Conservation (phyloP, 805 yeast genomes). For the Lipomyces kockii region DNA sequence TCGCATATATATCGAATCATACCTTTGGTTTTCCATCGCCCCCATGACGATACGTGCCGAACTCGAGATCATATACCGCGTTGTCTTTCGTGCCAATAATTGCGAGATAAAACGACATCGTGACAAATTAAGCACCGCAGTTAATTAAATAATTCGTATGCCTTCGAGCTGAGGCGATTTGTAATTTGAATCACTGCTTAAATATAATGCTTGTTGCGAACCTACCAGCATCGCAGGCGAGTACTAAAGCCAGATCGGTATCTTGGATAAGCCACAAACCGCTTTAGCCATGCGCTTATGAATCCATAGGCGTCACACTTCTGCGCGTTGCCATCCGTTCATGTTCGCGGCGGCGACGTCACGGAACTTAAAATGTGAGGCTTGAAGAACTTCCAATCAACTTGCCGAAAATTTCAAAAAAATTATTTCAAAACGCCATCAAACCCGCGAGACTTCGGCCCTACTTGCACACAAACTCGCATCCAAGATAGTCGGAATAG, state of each 20-base stretch:
- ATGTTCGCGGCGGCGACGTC: not conserved
- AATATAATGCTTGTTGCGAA: too few relatives aligned
- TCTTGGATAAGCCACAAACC: not conserved
- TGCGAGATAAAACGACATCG: constrained; percentile 83
- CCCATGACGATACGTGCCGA: constrained; percentile 72
- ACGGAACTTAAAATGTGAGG: not conserved
- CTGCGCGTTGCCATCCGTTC: not conserved
- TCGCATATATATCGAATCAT: constrained; percentile 12
- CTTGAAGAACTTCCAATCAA: not conserved
- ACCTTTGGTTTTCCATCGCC: constrained; percentile 62
- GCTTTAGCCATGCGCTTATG: not conserved
- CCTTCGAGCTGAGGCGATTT: not conserved
- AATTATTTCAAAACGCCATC: not conserved
- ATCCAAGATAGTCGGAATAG: not conserved
- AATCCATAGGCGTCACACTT: not conserved
- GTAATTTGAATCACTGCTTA: too few relatives aligned
- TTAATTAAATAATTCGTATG: not conserved
- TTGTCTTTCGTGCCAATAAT: constrained; percentile 85
- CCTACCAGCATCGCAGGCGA: not conserved
- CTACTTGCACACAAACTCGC: not conserved
- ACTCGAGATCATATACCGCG: constrained; percentile 86
- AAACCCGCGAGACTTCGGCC: not conserved
- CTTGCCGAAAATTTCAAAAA: not conserved
- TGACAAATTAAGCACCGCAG: not conserved
- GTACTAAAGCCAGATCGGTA: not conserved